Evolutionary conservation across 2,329 filamentous ascomycete genomes (phyloP), one percentile per base, ranked within the genome.

Genomic region (Phyllosticta citriasiana): DNA sequence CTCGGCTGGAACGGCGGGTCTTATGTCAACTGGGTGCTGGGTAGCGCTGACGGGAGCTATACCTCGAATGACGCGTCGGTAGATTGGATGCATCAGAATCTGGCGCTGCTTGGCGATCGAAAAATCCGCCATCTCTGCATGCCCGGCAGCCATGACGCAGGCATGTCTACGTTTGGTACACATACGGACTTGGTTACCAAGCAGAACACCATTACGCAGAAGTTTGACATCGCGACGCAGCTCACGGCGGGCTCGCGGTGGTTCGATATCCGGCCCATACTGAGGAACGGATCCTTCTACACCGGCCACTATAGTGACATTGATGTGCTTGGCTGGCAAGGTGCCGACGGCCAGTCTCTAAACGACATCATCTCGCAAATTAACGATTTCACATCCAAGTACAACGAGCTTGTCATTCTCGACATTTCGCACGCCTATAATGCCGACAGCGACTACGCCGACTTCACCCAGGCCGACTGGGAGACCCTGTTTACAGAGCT

Each of bases 101-200:
- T 77, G 53, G 68, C 67, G 2, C 71, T 69, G 3, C 64, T 77
- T 4, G 72, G 71, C 3, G 72, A 73, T 54, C 73, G 79, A 10
- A 73, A 72, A 1, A 66, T 81, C 0, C 75, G 75, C 57, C 73
- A 80, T 30, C 71, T 81, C 19, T 72, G 76, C 56, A 76, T 82
- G 71, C 79, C 79, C 0, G 79, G 78, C 8, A 74, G 77, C 3
- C 78, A 82, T 63, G 77, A 81, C 62, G 71, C 78, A 0, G 79
- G 78, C n/a, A 81, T 82, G 78, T 75, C 72, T 25, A 70, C 63
- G 1, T 77, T 78, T 63, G 74, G 68, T 14, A 65, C 67, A 1
- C 69, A 72, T 14, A 76, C 77, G 4, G 69, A 72, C 40, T 69
- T 76, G 10, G 77, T 74, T 3, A 68, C 68, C 19, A 67, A 68